These are phyloP conservation scores for Geotrichum macrosporum DNA, from an alignment of 1,139 yeast species.

Conservation along the genomic window DNA sequence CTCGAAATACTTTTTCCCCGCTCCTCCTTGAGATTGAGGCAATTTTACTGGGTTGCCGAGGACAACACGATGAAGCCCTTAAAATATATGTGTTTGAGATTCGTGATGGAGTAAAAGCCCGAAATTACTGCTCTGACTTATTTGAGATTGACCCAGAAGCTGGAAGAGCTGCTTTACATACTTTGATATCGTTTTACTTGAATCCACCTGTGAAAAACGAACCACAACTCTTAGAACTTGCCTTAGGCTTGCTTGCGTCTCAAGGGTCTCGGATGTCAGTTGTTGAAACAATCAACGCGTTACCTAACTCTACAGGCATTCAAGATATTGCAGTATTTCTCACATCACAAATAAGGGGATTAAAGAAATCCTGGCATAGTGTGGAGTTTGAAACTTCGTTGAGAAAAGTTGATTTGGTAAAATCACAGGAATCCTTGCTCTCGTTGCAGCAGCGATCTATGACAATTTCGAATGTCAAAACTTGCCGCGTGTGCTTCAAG, in stretches of 20 bases:
- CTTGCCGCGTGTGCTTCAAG: slow-evolving; percentile 59
- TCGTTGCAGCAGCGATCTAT: slow-evolving; percentile 40
- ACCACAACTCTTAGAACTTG: slow-evolving; percentile 38
- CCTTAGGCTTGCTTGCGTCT: slow-evolving; percentile 44
- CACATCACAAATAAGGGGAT: slow-evolving; percentile 44
- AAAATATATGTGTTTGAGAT: slow-evolving; percentile 58
- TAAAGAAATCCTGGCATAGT: slow-evolving; percentile 32
- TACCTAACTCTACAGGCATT: slow-evolving; percentile 52
- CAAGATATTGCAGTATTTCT: slow-evolving; percentile 46
- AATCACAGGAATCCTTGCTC: slow-evolving; percentile 40
- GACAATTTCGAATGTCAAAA: slow-evolving; percentile 41
- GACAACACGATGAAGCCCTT: slow-evolving; percentile 61
- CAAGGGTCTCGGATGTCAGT: slow-evolving; percentile 58
- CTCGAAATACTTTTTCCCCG: slow-evolving; percentile 25
- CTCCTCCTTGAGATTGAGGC: slow-evolving; percentile 46
- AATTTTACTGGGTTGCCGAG: slow-evolving; percentile 54
- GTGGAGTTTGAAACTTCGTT: slow-evolving; percentile 35
- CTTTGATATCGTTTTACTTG: slow-evolving; percentile 38
- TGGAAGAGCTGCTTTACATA: slow-evolving; percentile 41
- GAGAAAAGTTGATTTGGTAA: slow-evolving; percentile 40
- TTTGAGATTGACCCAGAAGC: slow-evolving; percentile 41
- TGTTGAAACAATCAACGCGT: slow-evolving; percentile 45
- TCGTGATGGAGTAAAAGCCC: slow-evolving; percentile 54
- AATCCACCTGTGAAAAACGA: slow-evolving; percentile 29
- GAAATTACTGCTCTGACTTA: slow-evolving; percentile 53